Conservation (phyloP, 208 protist species). For the Leptomonas pyrrhocoris region DNA sequence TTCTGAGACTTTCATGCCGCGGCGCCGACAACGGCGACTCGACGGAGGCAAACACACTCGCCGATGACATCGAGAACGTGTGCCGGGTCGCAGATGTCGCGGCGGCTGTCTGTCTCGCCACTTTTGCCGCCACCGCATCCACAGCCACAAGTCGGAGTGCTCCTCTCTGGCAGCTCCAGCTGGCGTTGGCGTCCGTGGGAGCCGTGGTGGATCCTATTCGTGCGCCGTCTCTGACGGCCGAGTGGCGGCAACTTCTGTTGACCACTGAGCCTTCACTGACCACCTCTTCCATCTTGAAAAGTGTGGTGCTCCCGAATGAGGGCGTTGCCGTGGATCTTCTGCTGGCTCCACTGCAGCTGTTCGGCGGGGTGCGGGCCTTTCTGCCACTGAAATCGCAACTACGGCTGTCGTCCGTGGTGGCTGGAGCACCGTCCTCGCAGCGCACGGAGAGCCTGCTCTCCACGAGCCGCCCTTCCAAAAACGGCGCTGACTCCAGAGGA, state of each 20-base stretch:
- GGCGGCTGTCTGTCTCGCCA: constrained; percentile 19
- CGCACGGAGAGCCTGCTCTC: constrained; percentile 5
- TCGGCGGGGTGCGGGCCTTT: background rate
- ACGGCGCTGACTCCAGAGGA: background rate
- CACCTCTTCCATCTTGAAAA: background rate
- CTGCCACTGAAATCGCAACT: background rate
- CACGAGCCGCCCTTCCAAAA: background rate
- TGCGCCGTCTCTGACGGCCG: constrained; percentile 16
- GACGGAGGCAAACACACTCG: background rate
- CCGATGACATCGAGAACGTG: background rate
- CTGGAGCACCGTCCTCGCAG: background rate
- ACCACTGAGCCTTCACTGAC: background rate
- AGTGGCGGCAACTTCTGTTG: constrained; percentile 12
- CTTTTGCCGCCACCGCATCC: constrained; percentile 1
- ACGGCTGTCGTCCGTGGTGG: background rate
- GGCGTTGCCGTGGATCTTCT: constrained; percentile 1
- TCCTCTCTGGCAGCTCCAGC: constrained; percentile 22
- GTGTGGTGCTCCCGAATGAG: background rate
- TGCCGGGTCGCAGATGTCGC: constrained; percentile 6
- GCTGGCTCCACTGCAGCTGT: background rate
- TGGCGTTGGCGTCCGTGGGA: constrained; percentile 10
- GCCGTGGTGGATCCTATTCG: background rate
- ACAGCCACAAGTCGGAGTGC: background rate
- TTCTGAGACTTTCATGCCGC: background rate
- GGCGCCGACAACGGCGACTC: background rate